Base-by-base conservation (phyloP, 495 filamentous ascomycete species). In the Halenospora varia region DNA sequence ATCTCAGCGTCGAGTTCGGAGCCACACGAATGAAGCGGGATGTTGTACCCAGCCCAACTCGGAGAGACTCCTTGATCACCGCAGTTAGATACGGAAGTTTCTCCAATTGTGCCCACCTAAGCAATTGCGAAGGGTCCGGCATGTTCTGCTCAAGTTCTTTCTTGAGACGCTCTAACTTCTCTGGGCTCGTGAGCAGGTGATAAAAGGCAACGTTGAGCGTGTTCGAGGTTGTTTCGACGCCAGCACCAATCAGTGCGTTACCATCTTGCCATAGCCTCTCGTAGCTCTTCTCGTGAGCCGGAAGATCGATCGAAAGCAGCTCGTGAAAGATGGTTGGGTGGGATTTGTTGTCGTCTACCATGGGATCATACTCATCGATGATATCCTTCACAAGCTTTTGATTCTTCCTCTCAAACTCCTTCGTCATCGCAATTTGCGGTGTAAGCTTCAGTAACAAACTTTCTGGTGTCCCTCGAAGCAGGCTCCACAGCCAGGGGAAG, bases 41-140 rank as follows among this genome's bases (percentile, higher is more conserved):
- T 2, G 69, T 63, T 11, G 68, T 69, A 13, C 73, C 77, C 26
- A 68, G 72, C 0, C 68, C 68, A 11, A 80, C 65, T 11, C 77
- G 69, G 20, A 77, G 62, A 8, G 65, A 66, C 55, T 79, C 76
- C 29, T 72, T 22, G 1, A 61, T 44, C 41, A 55, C 13, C 2
- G 42, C 45, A 17, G 19, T 50, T 2, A 55, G 17, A 41, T 61
- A 61, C 8, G 52, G 51, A 10, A 61, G 45, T 15, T 23, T 66
- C 22, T 78, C 66, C 3, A 79, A 66, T 0, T 70, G 72, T 44
- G 64, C 66, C 11, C 76, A 51, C 2, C 17, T 17, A 2, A 19
- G 2, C 13, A 23, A 41, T 8, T 10, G 18, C 2, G 44, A 10
- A 49, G 67, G 39, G 24, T 72, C 51, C 26, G 50, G 42, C n/a